Evolutionary conservation across 225 moss, liverwort and hornwort genomes (phyloP), one percentile per base, ranked within the genome.

Genomic region (Marchantia polymorpha): DNA sequence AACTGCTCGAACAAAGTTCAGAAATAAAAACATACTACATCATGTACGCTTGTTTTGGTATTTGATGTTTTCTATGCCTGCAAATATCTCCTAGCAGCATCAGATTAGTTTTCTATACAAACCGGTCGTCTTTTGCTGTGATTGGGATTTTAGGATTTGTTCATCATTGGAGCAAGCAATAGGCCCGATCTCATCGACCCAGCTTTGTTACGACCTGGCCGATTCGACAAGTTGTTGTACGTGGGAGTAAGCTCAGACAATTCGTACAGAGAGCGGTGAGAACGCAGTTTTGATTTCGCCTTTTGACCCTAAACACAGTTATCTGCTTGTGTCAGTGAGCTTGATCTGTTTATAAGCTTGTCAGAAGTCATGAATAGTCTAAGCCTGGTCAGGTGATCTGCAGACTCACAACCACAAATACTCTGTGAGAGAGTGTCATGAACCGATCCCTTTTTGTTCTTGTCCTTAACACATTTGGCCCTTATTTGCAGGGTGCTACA

Each of bases 161-260:
- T 99, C 79, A 95, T 99, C 49, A 95, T 99, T 67, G 99, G 99
- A 76, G 99, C 99, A 69, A 99, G 99, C 84, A 99, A 99, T 80
- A 90, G 99, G 48, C 99, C 99, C 77, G 99, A 99, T 88, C 90
- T 99, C 6, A 99, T 99, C 31, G 99, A 99, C 85, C 91, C 99
- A 87, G 99, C 94, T 76, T 87, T 99, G 66, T 83, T 99, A 71
- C 89, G 99, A 69, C 99, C 99, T 31, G 99, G 99, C 74, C 92
- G 99, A 79, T 99, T 99, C 83, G 95, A 95, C 80, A 99, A 99
- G 87, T 88, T 99, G 72, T 88, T 99, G 54, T 99, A 95, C 63
- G 95, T 99, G 59, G 99, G 99, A 84, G 90, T 99, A 59, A 93
- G 95, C 84, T 84, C 92, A 49, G 93, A 93, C 70, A 79, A 86